phyloP scores from a whole-genome alignment of 176 grass and related monocot genomes.

The Oryza nivara region DNA sequence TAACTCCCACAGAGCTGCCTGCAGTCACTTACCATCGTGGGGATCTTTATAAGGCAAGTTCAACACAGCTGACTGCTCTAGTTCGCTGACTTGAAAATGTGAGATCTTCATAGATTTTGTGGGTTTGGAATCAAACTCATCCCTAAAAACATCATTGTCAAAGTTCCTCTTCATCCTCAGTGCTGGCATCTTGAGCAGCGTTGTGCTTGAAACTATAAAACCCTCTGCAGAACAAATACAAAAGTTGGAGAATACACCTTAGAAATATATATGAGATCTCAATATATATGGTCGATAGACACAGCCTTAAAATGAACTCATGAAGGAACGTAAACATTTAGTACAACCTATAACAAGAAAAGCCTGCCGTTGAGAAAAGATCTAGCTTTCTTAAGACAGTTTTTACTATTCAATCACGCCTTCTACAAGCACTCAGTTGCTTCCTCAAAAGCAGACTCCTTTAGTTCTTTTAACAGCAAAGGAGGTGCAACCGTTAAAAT shows the following conservation, averaged over 20 bases:
- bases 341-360: conserved; percentile 29
- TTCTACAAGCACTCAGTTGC: conserved; percentile 25
- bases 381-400: conserved; percentile 20
- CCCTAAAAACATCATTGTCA: conserved; percentile 38
- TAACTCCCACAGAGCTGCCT: conserved; percentile 4
- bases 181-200: conserved; percentile 61
- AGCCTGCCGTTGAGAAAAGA: conserved; percentile 13
- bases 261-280: conserved; percentile 5
- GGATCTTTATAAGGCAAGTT: conserved; percentile 40
- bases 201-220: conserved; percentile 21
- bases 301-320: neutral
- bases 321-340: conserved; percentile 27
- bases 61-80: conserved; percentile 45
- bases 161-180: conserved; percentile 70
- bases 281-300: conserved; percentile 16
- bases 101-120: conserved; percentile 48
- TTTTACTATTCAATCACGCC: conserved; percentile 34
- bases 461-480: conserved; percentile 45
- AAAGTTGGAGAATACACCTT: conserved; percentile 9
- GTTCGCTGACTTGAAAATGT: conserved; percentile 40
- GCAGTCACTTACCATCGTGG: conserved; percentile 53
- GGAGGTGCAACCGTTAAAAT: conserved; percentile 5
- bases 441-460: conserved; percentile 28
- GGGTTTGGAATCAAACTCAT: conserved; percentile 37
- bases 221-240: conserved; percentile 15